Percentiles rank a stretch among this genome's conserved stretches.
Evolutionary conservation across 108 stramenopile genomes (phyloP).

Genomic region (Craspedostauros australis): DNA sequence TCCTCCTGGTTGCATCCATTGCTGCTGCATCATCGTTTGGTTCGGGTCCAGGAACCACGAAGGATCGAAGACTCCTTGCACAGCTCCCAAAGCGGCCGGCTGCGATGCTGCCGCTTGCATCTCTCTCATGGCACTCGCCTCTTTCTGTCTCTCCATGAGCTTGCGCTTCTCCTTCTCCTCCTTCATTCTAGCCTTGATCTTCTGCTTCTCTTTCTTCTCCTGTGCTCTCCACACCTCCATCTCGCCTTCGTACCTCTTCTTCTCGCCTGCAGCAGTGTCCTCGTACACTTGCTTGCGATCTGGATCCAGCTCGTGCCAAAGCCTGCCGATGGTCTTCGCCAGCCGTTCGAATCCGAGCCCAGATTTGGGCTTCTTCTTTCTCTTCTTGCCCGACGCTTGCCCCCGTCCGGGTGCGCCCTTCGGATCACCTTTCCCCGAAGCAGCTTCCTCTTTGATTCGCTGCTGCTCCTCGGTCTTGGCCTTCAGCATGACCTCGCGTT

Average conservation of each 20-base stretch:
- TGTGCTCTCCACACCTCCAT: slow-evolving; percentile 40
- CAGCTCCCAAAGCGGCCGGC: no score
- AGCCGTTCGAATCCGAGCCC: slow-evolving; percentile 56
- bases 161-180: no score
- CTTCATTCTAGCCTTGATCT: no score
- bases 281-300: slow-evolving; percentile 34
- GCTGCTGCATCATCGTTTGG: no score
- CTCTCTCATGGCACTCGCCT: no score
- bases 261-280: slow-evolving; percentile 26
- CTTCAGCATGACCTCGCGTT: slow-evolving; percentile 26
- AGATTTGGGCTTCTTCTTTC: slow-evolving; percentile 11
- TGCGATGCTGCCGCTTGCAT: no score
- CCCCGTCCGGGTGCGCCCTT: neutral
- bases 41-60: no score
- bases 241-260: slow-evolving; percentile 30
- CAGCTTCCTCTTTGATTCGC: neutral
- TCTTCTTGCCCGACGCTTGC: neutral
- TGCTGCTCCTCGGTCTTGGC: neutral
- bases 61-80: no score
- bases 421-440: neutral
- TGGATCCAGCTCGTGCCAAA: slow-evolving; percentile 50
- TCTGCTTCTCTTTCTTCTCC: slow-evolving; percentile 31
- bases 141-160: no score
- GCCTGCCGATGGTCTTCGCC: slow-evolving; percentile 47
- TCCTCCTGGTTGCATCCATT: no score